Evolutionary conservation across 176 grass and related monocot species (phyloP).

Genomic region (Cymbopogon citratus): DNA sequence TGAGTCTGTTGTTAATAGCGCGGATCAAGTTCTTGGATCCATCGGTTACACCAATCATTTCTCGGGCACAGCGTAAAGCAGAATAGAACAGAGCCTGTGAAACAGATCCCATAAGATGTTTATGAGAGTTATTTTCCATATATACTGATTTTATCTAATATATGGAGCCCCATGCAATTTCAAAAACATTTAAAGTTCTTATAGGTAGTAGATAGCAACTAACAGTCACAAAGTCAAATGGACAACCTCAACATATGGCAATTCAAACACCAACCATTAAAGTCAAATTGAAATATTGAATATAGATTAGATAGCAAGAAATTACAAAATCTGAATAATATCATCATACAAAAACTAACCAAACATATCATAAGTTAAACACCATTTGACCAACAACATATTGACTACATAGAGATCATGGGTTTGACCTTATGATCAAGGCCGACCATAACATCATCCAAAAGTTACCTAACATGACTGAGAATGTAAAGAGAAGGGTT

Average conservation of each 20-base stretch:
- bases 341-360: not conserved
- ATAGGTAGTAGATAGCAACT: not conserved
- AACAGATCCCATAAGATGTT: conserved; percentile 23
- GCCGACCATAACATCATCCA: not conserved
- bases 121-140: conserved; percentile 19
- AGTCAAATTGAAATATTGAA: not conserved
- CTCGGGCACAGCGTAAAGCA: conserved; percentile 76
- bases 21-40: conserved; percentile 63
- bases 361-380: not conserved
- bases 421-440: not conserved
- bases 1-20: conserved; percentile 69
- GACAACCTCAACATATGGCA: not conserved
- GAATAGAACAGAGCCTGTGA: conserved; percentile 80
- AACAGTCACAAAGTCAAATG: not conserved
- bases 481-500: not conserved
- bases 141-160: conserved; percentile 3
- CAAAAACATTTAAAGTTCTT: not conserved
- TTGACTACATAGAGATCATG: not conserved
- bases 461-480: not conserved
- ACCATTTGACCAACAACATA: not conserved
- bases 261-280: not conserved
- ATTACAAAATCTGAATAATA: not conserved
- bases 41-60: conserved; percentile 63
- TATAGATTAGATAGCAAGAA: not conserved
- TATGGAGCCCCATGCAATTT: not conserved